Evolutionary conservation across 768 basidiomycete species (phyloP).

Genomic region (Podaxis carcinomalis): DNA sequence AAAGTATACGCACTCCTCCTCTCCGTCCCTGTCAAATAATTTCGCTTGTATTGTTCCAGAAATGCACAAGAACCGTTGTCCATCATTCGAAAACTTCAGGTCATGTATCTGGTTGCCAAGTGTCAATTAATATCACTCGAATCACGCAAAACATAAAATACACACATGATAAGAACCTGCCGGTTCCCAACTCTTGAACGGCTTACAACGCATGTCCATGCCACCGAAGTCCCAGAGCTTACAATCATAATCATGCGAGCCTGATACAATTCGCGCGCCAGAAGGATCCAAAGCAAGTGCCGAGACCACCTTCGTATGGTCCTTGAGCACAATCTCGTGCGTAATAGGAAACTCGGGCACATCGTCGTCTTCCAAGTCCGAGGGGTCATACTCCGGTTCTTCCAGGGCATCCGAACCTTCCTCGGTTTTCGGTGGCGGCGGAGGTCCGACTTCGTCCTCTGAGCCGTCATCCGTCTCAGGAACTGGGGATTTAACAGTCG

Average conservation of each 20-base stretch:
- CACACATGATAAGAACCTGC: slow-evolving; percentile 87
- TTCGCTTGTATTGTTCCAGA: slow-evolving; percentile 86
- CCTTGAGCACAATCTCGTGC: slow-evolving; percentile 89
- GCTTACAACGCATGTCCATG: slow-evolving; percentile 86
- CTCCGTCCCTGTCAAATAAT: slow-evolving; percentile 88
- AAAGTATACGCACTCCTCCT: slow-evolving; percentile 70
- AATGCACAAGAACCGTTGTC: slow-evolving; percentile 81
- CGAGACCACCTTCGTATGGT: slow-evolving; percentile 94
- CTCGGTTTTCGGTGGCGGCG: slow-evolving; percentile 16
- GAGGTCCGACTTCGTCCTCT: slow-evolving; percentile 23
- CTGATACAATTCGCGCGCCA: slow-evolving; percentile 86
- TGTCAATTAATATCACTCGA: slow-evolving; percentile 7
- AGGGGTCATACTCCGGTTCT: slow-evolving; percentile 60
- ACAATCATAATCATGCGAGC: slow-evolving; percentile 96
- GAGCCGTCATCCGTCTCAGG: slow-evolving; percentile 13
- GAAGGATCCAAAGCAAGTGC: slow-evolving; percentile 91
- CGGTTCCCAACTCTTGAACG: slow-evolving; percentile 96
- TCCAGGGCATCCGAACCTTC: slow-evolving; percentile 21
- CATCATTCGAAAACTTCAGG: slow-evolving; percentile 83
- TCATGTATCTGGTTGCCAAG: slow-evolving; percentile 70
- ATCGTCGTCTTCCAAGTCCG: slow-evolving; percentile 36
- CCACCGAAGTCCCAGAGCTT: slow-evolving; percentile 99
- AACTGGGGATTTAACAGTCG: neutral
- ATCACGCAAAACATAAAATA: slow-evolving; percentile 16
- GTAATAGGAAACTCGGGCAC: slow-evolving; percentile 75